Evolutionary conservation across 2,329 filamentous ascomycete genomes (phyloP), one percentile per base, ranked within the genome.

Genomic region (Colletotrichum agaves): DNA sequence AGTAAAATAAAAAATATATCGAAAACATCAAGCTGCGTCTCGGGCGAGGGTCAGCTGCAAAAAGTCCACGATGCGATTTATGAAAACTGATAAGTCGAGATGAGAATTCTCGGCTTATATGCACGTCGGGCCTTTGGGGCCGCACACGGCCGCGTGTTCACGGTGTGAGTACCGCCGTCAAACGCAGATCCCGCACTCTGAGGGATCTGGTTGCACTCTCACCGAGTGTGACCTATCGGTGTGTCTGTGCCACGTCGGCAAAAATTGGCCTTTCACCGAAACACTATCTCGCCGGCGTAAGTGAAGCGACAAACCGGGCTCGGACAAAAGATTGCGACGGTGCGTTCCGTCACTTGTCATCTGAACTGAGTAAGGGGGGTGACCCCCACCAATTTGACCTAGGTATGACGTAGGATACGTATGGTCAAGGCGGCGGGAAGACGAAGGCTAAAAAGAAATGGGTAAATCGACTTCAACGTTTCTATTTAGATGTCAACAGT

Each of bases 191-290:
- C 47, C 47, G 27, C 47, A 55, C 21, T 21, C 31, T 37, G 62
- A 57, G 57, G 47, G 49, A 61, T 65, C 62, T 65, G 39, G 57
- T 62, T 61, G 62, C 56, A 53, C 52, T 37, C 49, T 46, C 21
- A 52, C 46, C 10, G 57, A 46, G 19, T 65, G 57, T 59, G 43
- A 65, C 37, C 21, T 35, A 37, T 4, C n/a, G 17, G 15, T 41
- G 15, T 41, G 37, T 39, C n/a, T 49, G 47, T 65, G 39, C 27
- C 8, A 62, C 62, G 13, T 23, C 62, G 47, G 62, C 47, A 15
- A 10, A 55, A 23, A 39, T 21, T 13, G 27, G 19, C 15, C 21
- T 57, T 53, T 53, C 62, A 65, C 62, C 39, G 62, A 47, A 23
- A 31, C 46, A 39, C 27, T 27, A 31, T 63, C 19, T 57, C 61